Percentiles rank a stretch among this genome's conserved stretches.
phyloP scores from a whole-genome alignment of 2,329 filamentous ascomycete genomes.

The Pseudocercospora musae region DNA sequence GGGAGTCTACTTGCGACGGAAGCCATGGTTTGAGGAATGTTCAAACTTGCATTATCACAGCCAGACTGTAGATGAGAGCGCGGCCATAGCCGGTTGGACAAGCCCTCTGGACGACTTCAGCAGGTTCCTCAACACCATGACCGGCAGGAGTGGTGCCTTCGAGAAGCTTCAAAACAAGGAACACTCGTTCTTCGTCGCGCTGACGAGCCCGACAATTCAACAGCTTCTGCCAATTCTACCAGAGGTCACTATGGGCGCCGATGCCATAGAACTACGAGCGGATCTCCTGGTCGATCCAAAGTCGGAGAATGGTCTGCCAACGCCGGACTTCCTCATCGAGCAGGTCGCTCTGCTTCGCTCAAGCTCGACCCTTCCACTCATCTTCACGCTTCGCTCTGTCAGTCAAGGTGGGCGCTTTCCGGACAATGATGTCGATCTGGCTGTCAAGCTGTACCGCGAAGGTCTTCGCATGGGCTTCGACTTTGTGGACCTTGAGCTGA shows the following conservation, averaged over 20 bases:
- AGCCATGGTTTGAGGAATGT: conserved; percentile 86
- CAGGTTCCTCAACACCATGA: conserved; percentile 68
- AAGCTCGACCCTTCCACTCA: conserved; percentile 70
- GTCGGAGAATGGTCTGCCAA: conserved; percentile 54
- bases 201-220: conserved; percentile 75
- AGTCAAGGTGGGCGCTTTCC: conserved; percentile 87
- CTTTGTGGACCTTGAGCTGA: conserved; percentile 90
- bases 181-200: conserved; percentile 86
- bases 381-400: conserved; percentile 85
- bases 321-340: conserved; percentile 71
- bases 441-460: conserved; percentile 69
- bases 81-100: conserved; percentile 34
- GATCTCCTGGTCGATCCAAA: conserved; percentile 78
- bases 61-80: conserved; percentile 55
- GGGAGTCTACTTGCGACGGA: conserved; percentile 82
- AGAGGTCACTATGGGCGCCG: conserved; percentile 74
- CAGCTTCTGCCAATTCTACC: conserved; percentile 63
- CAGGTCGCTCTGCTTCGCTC: conserved; percentile 79
- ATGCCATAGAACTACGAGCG: conserved; percentile 91
- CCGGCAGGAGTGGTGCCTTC: conserved; percentile 56
- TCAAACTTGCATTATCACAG: conserved; percentile 94
- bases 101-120: conserved; percentile 58
- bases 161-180: conserved; percentile 59
- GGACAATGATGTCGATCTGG: conserved; percentile 62
- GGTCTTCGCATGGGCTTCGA: conserved; percentile 83